phyloP scores from a whole-genome alignment of 805 yeast species.

The Cyberlindnera mrakii region DNA sequence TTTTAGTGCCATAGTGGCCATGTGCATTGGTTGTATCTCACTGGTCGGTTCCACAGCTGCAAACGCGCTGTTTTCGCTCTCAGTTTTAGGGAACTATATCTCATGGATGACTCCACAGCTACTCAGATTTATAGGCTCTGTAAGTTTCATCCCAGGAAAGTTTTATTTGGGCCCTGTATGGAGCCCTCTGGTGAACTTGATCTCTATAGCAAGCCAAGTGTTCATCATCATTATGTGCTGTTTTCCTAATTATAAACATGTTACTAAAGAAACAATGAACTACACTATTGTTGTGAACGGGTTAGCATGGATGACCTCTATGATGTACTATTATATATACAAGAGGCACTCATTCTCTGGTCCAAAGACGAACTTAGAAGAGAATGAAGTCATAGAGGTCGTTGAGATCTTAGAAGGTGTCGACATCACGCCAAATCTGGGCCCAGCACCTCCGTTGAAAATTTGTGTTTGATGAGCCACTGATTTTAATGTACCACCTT shows the following conservation, averaged over 20 bases:
- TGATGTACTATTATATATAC: conserved; percentile 43
- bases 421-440: neutral
- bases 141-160: conserved; percentile 52
- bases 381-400: conserved; percentile 8
- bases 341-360: conserved; percentile 54
- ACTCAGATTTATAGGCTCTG: conserved; percentile 37
- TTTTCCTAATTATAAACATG: conserved; percentile 51
- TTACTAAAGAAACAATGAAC: conserved; percentile 46
- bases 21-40: conserved; percentile 50
- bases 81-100: conserved; percentile 54
- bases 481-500: too few species aligned
- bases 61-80: conserved; percentile 57
- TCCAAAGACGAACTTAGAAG: conserved; percentile 34
- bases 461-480: too few species aligned
- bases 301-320: conserved; percentile 51
- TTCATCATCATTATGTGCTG: conserved; percentile 48
- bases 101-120: conserved; percentile 60
- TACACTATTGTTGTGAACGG: conserved; percentile 61
- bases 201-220: conserved; percentile 40
- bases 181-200: conserved; percentile 37
- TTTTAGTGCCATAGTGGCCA: conserved; percentile 41
- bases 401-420: conserved; percentile 11
- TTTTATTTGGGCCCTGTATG: conserved; percentile 48
- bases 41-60: conserved; percentile 57
- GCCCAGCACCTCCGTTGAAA: too few species aligned